phyloP scores from a whole-genome alignment of 495 filamentous ascomycete species.

The Wilcoxina mikolae region DNA sequence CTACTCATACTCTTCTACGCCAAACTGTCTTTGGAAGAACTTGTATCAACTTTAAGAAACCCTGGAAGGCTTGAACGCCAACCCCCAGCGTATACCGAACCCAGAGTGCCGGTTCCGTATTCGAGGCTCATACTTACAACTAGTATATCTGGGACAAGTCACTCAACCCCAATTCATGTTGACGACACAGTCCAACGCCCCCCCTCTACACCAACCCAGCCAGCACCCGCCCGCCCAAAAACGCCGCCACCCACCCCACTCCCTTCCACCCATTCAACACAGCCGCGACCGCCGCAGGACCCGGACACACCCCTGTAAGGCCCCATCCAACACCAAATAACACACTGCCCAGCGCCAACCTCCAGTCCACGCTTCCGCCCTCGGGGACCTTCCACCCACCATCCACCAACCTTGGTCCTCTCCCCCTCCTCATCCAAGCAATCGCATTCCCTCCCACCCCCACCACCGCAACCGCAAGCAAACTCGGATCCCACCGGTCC shows the following conservation, averaged over 20 bases:
- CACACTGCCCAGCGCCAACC: conserved; percentile 38
- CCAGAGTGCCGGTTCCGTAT: too few relatives aligned
- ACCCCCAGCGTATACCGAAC: too few relatives aligned
- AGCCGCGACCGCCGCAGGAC: conserved; percentile 38
- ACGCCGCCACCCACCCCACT: conserved; percentile 37
- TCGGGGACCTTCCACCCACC: conserved; percentile 36
- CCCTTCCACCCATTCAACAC: conserved; percentile 40
- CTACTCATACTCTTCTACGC: too few relatives aligned
- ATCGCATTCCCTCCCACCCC: conserved; percentile 31
- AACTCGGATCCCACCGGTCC: conserved; percentile 36
- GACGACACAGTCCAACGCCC: too few relatives aligned
- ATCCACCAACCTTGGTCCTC: conserved; percentile 32
- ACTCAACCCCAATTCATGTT: too few relatives aligned
- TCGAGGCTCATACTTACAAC: conserved; percentile 1
- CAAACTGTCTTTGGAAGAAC: too few relatives aligned
- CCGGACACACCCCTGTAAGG: conserved; percentile 41
- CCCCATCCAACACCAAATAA: conserved; percentile 46
- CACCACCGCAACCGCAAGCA: conserved; percentile 39
- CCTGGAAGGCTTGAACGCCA: too few relatives aligned
- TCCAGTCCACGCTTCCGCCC: conserved; percentile 39
- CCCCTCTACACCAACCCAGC: conserved; percentile 14
- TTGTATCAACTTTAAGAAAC: too few relatives aligned
- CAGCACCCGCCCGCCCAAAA: conserved; percentile 33
- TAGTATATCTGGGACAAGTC: too few relatives aligned
- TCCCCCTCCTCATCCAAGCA: conserved; percentile 15